These are phyloP conservation scores for Nakaseomyces kungkrabaensis DNA, from an alignment of 1,139 yeast genomes.

Conservation along the genomic window DNA sequence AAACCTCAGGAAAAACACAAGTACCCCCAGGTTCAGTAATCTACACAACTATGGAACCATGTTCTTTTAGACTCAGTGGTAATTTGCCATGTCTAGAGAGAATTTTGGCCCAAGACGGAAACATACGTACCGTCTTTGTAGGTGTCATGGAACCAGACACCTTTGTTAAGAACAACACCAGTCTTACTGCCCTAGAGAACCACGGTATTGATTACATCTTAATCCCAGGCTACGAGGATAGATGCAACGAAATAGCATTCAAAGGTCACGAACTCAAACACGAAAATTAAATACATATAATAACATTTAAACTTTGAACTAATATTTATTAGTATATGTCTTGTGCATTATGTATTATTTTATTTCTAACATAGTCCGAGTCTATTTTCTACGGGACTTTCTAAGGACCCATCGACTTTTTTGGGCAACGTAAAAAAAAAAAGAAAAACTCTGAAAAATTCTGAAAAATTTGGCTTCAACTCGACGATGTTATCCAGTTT, in stretches of 20 bases:
- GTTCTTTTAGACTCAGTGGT: conserved; percentile 82
- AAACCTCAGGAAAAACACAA: conserved; percentile 30
- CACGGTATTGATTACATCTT: conserved; percentile 64
- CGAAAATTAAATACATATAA: too few relatives aligned
- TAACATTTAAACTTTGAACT: too few relatives aligned
- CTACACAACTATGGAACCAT: conserved; percentile 98
- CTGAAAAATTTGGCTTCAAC: not conserved
- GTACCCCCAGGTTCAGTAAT: conserved; percentile 73
- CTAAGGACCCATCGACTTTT: too few relatives aligned
- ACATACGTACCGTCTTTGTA: conserved; percentile 68
- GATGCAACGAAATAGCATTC: conserved; percentile 60
- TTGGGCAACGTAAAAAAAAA: not conserved
- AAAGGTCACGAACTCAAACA: conserved; percentile 44
- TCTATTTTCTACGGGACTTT: too few relatives aligned
- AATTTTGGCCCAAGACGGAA: conserved; percentile 42
- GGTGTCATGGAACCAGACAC: conserved; percentile 89
- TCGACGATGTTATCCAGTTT: too few relatives aligned
- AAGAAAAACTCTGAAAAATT: not conserved
- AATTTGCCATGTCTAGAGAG: conserved; percentile 82
- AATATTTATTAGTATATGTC: too few relatives aligned
- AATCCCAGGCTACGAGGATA: conserved; percentile 77
- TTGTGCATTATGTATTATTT: too few relatives aligned
- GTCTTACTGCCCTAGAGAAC: conserved; percentile 42
- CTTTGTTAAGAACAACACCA: conserved; percentile 70
- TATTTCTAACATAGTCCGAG: too few relatives aligned